Percentiles rank a stretch among this genome's conserved stretches.
Evolutionary conservation across 345 rosid species (phyloP).

Genomic region (Euphorbia peplus): DNA sequence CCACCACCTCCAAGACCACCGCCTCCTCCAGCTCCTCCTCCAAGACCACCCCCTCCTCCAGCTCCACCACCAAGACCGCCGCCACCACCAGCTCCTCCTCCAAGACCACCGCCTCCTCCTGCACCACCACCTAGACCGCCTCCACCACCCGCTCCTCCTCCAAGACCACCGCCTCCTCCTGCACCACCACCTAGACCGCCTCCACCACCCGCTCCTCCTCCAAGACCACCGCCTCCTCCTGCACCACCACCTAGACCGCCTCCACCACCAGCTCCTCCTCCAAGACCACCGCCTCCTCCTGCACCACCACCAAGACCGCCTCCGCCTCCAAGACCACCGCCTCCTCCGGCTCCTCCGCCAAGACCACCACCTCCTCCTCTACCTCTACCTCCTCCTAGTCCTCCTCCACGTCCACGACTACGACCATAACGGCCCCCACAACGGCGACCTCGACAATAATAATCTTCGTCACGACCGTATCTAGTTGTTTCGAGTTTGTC

Average conservation of each 20-base stretch:
- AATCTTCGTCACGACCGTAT: constrained; percentile 15
- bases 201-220: constrained; percentile 3
- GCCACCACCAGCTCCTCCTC: not conserved
- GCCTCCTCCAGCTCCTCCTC: constrained; percentile 47
- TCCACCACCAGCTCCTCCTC: no score
- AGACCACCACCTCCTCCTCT: no score
- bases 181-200: constrained; percentile 10
- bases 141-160: constrained; percentile 39
- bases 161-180: constrained; percentile 17
- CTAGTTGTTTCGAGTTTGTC: constrained; percentile 24
- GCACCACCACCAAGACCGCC: no score
- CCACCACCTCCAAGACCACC: constrained; percentile 4
- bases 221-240: constrained; percentile 7
- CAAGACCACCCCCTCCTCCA: constrained; percentile 45
- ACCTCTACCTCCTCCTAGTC: no score
- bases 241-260: constrained; percentile 4
- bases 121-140: constrained; percentile 49
- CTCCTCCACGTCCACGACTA: constrained; percentile 10
- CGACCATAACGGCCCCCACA: constrained; percentile 25
- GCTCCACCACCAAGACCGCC: constrained; percentile 32
- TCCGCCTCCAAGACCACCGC: no score
- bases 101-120: constrained; percentile 3
- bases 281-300: no score
- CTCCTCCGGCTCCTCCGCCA: no score
- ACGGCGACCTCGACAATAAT: constrained; percentile 26